Conservation (phyloP, 371 early-diverging fungal genomes). For the Batrachochytrium dendrobatidis region DNA sequence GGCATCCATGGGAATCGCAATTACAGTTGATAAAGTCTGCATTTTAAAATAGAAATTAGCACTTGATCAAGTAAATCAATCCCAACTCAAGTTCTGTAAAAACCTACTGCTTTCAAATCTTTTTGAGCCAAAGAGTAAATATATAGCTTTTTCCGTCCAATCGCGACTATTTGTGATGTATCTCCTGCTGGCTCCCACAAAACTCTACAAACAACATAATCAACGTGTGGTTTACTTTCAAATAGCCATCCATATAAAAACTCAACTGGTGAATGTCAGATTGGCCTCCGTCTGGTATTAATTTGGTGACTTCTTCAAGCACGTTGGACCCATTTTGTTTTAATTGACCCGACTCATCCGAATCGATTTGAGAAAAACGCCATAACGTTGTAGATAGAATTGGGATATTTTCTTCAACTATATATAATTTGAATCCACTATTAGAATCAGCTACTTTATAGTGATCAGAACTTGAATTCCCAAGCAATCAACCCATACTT, state of each 20-base stretch:
- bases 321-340: conserved; percentile 9
- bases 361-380: conserved; percentile 8
- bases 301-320: conserved; percentile 2
- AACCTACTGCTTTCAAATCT: no score
- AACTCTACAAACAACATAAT: conserved; percentile 9
- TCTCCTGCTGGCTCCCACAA: conserved; percentile 23
- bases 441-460: neutral
- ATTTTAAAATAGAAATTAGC: neutral
- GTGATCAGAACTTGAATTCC: neutral
- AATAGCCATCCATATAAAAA: neutral
- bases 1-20: neutral
- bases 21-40: neutral
- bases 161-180: conserved; percentile 10
- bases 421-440: neutral
- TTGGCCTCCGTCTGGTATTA: neutral
- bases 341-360: conserved; percentile 22
- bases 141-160: no score
- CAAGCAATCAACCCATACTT: neutral
- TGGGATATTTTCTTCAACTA: neutral
- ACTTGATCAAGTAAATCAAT: no score
- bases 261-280: conserved; percentile 1
- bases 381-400: neutral
- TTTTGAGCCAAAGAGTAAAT: no score
- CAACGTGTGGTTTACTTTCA: neutral
- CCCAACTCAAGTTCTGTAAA: no score